Conservation (phyloP, 495 filamentous ascomycete species). For the Aspergillus bertholletiae region DNA sequence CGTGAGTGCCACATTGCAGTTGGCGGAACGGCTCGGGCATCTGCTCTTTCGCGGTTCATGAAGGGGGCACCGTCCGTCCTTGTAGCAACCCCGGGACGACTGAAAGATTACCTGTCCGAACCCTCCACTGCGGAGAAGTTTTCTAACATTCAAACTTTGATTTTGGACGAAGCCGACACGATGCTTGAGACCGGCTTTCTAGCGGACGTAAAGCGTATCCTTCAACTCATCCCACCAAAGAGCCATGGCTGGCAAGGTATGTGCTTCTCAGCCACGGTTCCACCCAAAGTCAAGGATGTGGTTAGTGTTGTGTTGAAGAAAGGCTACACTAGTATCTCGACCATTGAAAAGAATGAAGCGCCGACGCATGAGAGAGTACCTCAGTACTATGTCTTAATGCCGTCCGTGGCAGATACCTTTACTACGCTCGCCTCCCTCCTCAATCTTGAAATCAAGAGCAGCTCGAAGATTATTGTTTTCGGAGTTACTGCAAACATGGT, state of each 20-base stretch:
- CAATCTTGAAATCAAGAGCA: slow-evolving; percentile 38
- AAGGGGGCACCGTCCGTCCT: slow-evolving; percentile 50
- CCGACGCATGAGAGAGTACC: slow-evolving; percentile 60
- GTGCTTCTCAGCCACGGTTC: slow-evolving; percentile 71
- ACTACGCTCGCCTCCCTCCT: slow-evolving; percentile 47
- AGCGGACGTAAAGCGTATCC: slow-evolving; percentile 53
- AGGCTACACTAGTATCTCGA: slow-evolving; percentile 58
- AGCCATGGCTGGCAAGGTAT: slow-evolving; percentile 59
- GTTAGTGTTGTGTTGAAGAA: slow-evolving; percentile 52
- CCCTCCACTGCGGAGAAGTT: slow-evolving; percentile 38
- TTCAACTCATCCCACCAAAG: slow-evolving; percentile 55
- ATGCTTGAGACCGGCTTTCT: slow-evolving; percentile 64
- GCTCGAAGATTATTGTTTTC: slow-evolving; percentile 67
- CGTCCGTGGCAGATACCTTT: slow-evolving; percentile 50
- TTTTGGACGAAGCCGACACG: slow-evolving; percentile 66
- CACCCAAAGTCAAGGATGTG: slow-evolving; percentile 58
- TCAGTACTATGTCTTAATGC: slow-evolving; percentile 56
- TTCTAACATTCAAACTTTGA: slow-evolving; percentile 50
- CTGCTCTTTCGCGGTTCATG: slow-evolving; percentile 43
- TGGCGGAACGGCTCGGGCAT: slow-evolving; percentile 49
- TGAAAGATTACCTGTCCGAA: slow-evolving; percentile 59
- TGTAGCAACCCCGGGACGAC: slow-evolving; percentile 61
- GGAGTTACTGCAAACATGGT: slow-evolving; percentile 62
- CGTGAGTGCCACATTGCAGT: slow-evolving; percentile 52
- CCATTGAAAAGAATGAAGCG: slow-evolving; percentile 55